These are phyloP conservation scores for Parasarocladium wereldwijsianum DNA, from an alignment of 2,329 filamentous ascomycete species.

Conservation along the genomic window DNA sequence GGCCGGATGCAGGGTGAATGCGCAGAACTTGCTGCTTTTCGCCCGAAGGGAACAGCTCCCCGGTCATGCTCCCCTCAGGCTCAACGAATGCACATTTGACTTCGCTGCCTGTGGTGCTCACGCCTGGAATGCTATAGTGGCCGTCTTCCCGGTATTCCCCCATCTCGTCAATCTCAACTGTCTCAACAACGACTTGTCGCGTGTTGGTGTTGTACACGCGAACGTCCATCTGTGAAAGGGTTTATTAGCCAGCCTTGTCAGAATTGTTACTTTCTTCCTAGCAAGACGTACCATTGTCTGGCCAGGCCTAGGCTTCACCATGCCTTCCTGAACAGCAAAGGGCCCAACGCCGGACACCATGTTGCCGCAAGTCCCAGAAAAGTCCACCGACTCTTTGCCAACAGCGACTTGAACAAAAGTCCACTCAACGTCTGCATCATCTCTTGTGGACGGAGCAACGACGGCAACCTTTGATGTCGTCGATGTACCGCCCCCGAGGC, in stretches of 20 bases:
- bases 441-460: constrained; percentile 24
- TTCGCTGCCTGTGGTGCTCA: constrained; percentile 33
- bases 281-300: constrained; percentile 17
- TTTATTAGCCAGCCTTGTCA: neutral
- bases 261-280: constrained; percentile 28
- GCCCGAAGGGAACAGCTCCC: constrained; percentile 42
- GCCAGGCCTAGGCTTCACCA: constrained; percentile 14
- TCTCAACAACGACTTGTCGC: constrained; percentile 36
- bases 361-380: constrained; percentile 48
- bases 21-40: constrained; percentile 28
- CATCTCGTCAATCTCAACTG: constrained; percentile 31
- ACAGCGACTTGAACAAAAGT: constrained; percentile 49
- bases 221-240: constrained; percentile 12
- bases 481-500: constrained; percentile 45
- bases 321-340: constrained; percentile 39
- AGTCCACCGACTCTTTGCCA: constrained; percentile 36
- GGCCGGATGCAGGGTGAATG: constrained; percentile 14
- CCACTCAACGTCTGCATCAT: constrained; percentile 41
- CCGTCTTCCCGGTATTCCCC: constrained; percentile 32
- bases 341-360: constrained; percentile 46
- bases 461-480: constrained; percentile 49
- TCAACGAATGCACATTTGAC: constrained; percentile 44
- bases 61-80: constrained; percentile 46
- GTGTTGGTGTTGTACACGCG: constrained; percentile 51
- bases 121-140: constrained; percentile 42